Evolutionary conservation across 2,329 filamentous ascomycete species (phyloP), one percentile per base, ranked within the genome.

Genomic region (Paecilomyces niveus): DNA sequence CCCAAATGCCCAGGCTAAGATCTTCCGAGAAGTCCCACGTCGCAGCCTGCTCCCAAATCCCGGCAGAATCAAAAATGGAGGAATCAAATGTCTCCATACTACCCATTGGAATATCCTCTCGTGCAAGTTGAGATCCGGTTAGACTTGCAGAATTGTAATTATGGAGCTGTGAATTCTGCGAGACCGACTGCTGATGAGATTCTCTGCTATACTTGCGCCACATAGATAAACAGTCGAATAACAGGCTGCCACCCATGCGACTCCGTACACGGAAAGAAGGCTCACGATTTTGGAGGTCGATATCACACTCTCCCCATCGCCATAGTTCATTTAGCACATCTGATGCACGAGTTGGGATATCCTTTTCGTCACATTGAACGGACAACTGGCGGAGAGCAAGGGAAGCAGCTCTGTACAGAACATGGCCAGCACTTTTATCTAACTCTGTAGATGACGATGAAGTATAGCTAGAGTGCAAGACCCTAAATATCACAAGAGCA

Each of bases 391-490:
- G 35, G 5, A 56, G 15, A 11, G 22, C 54, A 51, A 56, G 29
- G 15, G 35, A 51, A 31, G 39, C 54, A 22, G 54, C 49, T 15
- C 51, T 56, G 24, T 56, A 56, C 8, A 56, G 39, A 31, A 56
- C 13, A 7, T 56, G 35, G 18, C 54, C 35, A 26, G 54, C 35
- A 21, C 32, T 50, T 13, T 29, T 22, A 32, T 50, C 22, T 18
- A 51, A 39, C 35, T 39, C 35, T 39, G 35, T n/a, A 39, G 13
- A 39, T 39, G 35, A 15, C 7, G 35, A 39, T 39, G 54, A 31
- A 15, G 54, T 18, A 18, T 56, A 56, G 13, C 10, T 56, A n/a
- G 54, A 56, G 51, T 56, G 54, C n/a, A 56, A 31, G 15, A 56
- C 39, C 13, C 54, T 39, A 22, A 56, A 56, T 2, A 56, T 56